Base-by-base conservation (phyloP, 1,284 basidiomycete species). In the Schizopora paradoxa region DNA sequence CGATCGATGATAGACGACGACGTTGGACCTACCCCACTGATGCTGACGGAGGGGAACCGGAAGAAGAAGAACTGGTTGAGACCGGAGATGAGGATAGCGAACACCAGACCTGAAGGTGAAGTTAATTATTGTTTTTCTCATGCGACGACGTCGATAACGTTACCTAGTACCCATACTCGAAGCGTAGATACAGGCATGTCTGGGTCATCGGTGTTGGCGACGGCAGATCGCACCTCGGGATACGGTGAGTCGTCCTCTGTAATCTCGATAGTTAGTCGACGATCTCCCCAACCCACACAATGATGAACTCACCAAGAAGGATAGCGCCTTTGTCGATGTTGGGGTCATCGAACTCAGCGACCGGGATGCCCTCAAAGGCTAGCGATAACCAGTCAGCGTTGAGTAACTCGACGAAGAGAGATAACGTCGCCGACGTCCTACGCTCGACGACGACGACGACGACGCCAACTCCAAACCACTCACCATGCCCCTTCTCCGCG, bases 61-160 rank as follows among this genome's bases (percentile, higher is more conserved):
- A 75, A 72, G 58, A 66, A 72, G 60, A 73, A 74, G 57, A 77
- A 77, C 54, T 77, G 75, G 53, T 78, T 76, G 40, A 77, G 57
- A 31, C 70, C 75, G n/a, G 58, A 58, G 41, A 70, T 69, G 55
- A 83, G 32, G 56, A 73, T 67, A 11, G 71, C 70, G 66, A 45
- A 50, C n/a, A 43, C 23, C 19, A 46, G 13, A 47, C 86, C 78
- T 51, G 22, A 19, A 28, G 31, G 21, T 18, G 16, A 4, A 27
- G 14, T 38, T 23, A 35, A 5, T 14, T 25, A 41, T 44, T 43
- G 31, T n/a, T n/a, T n/a, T n/a, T n/a, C n/a, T n/a, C n/a, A n/a
- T n/a, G n/a, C n/a, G n/a, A n/a, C n/a, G n/a, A n/a, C n/a, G n/a
- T n/a, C n/a, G n/a, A n/a, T n/a, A n/a, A n/a, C n/a, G n/a, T n/a